These are phyloP conservation scores for Talaromyces stipitatus DNA, from an alignment of 495 filamentous ascomycete species.

Conservation along the genomic window DNA sequence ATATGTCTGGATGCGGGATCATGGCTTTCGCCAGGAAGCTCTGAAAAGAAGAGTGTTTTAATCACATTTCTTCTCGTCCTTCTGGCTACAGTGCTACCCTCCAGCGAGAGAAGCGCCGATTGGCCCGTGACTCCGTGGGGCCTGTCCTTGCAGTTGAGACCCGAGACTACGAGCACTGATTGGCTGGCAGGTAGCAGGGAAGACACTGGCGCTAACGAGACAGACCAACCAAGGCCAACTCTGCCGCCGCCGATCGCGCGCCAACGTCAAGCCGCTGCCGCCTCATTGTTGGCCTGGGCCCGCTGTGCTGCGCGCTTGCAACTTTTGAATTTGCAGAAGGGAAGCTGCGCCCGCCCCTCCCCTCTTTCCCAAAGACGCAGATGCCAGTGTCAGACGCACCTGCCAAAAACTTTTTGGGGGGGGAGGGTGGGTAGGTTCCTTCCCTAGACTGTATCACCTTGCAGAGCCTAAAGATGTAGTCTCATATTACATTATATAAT, in stretches of 20 bases:
- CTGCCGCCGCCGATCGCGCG: conserved; percentile 38
- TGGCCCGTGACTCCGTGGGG: too few relatives aligned
- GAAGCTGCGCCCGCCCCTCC: background rate
- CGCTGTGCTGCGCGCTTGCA: conserved; percentile 3
- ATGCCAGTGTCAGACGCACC: too few relatives aligned
- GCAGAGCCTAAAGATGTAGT: background rate
- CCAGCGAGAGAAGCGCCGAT: too few relatives aligned
- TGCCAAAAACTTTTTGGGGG: too few relatives aligned
- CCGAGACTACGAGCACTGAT: background rate
- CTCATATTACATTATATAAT: too few relatives aligned
- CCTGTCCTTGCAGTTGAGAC: background rate
- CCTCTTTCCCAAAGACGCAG: too few relatives aligned
- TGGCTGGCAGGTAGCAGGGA: background rate
- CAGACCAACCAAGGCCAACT: conserved; percentile 15
- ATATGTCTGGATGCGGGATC: too few relatives aligned
- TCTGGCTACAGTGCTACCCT: too few relatives aligned
- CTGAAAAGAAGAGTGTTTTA: too few relatives aligned
- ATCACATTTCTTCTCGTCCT: too few relatives aligned
- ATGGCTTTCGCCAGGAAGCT: too few relatives aligned
- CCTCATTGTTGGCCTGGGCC: background rate
- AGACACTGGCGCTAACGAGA: background rate
- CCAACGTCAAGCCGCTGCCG: conserved; percentile 22
- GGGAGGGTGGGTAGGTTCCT: too few relatives aligned
- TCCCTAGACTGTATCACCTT: background rate
- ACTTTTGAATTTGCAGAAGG: background rate